phyloP scores from a whole-genome alignment of 2,329 filamentous ascomycete genomes.

The Ceratocystis variospora region DNA sequence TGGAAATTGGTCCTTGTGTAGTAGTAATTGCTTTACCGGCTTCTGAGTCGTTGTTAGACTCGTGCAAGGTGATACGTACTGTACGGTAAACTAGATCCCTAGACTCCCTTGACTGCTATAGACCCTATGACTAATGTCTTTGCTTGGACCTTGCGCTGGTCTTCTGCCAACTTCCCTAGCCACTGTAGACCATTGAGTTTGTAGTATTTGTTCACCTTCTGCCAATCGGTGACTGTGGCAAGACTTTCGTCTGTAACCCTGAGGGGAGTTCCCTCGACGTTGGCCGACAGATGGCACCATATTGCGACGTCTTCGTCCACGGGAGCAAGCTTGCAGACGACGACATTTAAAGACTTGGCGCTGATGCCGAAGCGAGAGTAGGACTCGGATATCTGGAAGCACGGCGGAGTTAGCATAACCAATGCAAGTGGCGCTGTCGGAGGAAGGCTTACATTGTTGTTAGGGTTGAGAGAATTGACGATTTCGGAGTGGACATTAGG shows the following conservation, averaged over 20 bases:
- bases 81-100: background rate
- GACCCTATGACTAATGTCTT: conserved; percentile 58
- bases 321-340: conserved; percentile 65
- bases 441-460: conserved; percentile 53
- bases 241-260: conserved; percentile 53
- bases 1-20: background rate
- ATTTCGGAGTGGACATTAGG: conserved; percentile 83
- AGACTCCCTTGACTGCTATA: conserved; percentile 58
- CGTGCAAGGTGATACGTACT: background rate
- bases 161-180: conserved; percentile 34
- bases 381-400: conserved; percentile 65
- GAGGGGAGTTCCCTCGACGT: conserved; percentile 47
- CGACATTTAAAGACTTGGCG: conserved; percentile 54
- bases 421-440: background rate
- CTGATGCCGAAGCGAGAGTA: conserved; percentile 79
- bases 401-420: conserved; percentile 6
- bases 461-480: conserved; percentile 64
- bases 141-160: conserved; percentile 38
- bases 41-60: background rate
- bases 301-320: conserved; percentile 30
- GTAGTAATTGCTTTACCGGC: background rate
- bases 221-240: conserved; percentile 44
- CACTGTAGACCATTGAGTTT: conserved; percentile 55
- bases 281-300: conserved; percentile 43
- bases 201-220: conserved; percentile 69